Evolutionary conservation across 2,329 filamentous ascomycete genomes (phyloP).

Genomic region (Sodiomyces alkalinus): DNA sequence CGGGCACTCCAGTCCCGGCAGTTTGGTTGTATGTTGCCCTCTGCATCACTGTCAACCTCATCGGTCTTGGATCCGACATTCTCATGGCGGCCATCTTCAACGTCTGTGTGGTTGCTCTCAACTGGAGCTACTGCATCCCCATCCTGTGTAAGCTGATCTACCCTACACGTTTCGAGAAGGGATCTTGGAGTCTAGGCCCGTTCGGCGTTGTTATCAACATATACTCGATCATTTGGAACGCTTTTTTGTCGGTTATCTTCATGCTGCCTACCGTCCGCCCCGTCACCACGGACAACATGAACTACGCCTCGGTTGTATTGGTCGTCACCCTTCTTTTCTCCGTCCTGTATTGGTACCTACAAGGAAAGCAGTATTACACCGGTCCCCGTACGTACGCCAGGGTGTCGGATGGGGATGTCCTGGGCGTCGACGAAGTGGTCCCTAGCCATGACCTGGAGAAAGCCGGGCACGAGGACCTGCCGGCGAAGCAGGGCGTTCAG

Average conservation of each 20-base stretch:
- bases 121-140: slow-evolving; percentile 41
- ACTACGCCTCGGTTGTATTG: slow-evolving; percentile 37
- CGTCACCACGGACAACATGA: slow-evolving; percentile 33
- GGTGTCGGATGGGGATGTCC: slow-evolving; percentile 11
- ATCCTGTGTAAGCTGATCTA: slow-evolving; percentile 36
- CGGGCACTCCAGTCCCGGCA: slow-evolving; percentile 34
- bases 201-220: slow-evolving; percentile 24
- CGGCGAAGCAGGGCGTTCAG: no score
- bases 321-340: slow-evolving; percentile 27
- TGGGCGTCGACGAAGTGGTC: slow-evolving; percentile 9
- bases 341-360: slow-evolving; percentile 26
- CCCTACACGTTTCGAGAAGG: slow-evolving; percentile 27
- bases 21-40: slow-evolving; percentile 40
- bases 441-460: slow-evolving; percentile 8
- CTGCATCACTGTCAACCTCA: slow-evolving; percentile 42
- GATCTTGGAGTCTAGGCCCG: slow-evolving; percentile 35
- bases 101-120: slow-evolving; percentile 36
- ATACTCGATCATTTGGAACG: slow-evolving; percentile 34
- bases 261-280: slow-evolving; percentile 32
- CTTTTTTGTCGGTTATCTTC: slow-evolving; percentile 38
- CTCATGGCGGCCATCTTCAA: slow-evolving; percentile 38
- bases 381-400: slow-evolving; percentile 22
- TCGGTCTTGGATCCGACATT: slow-evolving; percentile 38
- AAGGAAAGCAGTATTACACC: slow-evolving; percentile 29
- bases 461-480: no score